Evolutionary conservation across 495 filamentous ascomycete species (phyloP), one percentile per base, ranked within the genome.

Genomic region (Geoglossum glabrum): DNA sequence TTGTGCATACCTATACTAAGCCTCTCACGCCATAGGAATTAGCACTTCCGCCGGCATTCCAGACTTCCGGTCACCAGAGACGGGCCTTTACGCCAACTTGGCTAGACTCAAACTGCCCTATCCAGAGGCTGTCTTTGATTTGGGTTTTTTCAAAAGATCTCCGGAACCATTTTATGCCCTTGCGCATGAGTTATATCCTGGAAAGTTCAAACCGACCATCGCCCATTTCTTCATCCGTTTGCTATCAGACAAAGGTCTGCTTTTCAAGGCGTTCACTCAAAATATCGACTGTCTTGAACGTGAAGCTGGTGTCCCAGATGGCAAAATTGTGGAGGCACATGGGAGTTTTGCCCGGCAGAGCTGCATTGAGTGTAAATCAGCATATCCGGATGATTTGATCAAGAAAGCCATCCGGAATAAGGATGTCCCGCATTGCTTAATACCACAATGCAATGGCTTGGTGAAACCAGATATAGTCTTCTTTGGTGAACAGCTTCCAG

Each of bases 401-500:
- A 75, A 78, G 59, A 69, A 78, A 56, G 73, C 76, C 56, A 79
- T 98, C 11, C 63, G 70, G 6, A 67, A 71, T 30, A 79, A 76
- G 27, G 66, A 80, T 28, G 81, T 93, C 0, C 86, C 92, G 10
- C 69, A 72, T 59, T 95, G 92, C 65, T 47, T 68, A 11, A 64
- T 63, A 0, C 54, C 65, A 23, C 62, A 74, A 28, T 98, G 93
- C 66, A 72, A 78, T 23, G 90, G 90, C 0, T 68, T 94, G 6
- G 87, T 97, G 52, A 97, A 98, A 70, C 92, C 92, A 2, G 90
- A 96, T 63, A 97, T 98, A 69, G 88, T 94, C 3, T 98, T 98
- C 71, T 98, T 97, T 65, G 82, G 82, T 56, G 84, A 88, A 67
- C 63, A 69, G 26, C 71, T 98, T 28, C 93, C 92, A 0, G 66